A percentile compares a stretch with the other conserved stretches of the same genome.
These are phyloP conservation scores for Novymonas esmeraldas DNA, from an alignment of 208 protist genomes.

Conservation along the genomic window DNA sequence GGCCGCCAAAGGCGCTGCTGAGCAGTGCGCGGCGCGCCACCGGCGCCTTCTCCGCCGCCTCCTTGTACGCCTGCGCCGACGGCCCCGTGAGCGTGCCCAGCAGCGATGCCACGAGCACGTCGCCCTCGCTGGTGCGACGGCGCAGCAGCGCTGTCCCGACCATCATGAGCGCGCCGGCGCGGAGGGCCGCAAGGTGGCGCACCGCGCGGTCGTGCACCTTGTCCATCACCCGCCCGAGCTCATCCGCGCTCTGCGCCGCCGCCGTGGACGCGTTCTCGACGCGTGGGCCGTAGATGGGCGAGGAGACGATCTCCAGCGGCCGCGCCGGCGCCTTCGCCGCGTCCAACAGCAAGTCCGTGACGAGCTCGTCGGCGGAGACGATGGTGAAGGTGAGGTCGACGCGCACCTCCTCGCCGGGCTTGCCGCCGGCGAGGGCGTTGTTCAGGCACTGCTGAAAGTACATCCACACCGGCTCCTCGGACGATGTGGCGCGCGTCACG, in stretches of 20 bases:
- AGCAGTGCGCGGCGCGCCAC: constrained; percentile 30
- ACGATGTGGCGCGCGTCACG: constrained; percentile 8
- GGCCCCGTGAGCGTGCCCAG: constrained; percentile 34
- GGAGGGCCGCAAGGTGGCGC: constrained; percentile 20
- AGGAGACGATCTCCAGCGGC: constrained; percentile 38
- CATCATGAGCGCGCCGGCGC: constrained; percentile 28
- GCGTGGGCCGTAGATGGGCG: constrained; percentile 42
- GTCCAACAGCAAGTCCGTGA: constrained; percentile 34
- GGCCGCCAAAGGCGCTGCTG: constrained; percentile 37
- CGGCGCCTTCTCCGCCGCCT: constrained; percentile 24
- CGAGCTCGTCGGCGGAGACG: constrained; percentile 25
- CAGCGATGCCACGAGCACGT: constrained; percentile 44
- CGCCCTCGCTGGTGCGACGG: constrained; percentile 25
- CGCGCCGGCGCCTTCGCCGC: not conserved
- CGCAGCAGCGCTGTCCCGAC: constrained; percentile 38
- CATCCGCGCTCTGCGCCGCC: constrained; percentile 17
- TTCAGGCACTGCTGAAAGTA: constrained; percentile 39
- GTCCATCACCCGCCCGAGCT: constrained; percentile 30
- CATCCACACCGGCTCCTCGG: constrained; percentile 44
- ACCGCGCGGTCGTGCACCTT: constrained; percentile 25
- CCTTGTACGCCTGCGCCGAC: constrained; percentile 34
- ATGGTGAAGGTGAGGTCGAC: constrained; percentile 41
- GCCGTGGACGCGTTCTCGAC: constrained; percentile 7
- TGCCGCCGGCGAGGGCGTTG: constrained; percentile 28
- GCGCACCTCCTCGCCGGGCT: constrained; percentile 31